Conservation (phyloP, 768 basidiomycete species). For the Lentinula lateritia region DNA sequence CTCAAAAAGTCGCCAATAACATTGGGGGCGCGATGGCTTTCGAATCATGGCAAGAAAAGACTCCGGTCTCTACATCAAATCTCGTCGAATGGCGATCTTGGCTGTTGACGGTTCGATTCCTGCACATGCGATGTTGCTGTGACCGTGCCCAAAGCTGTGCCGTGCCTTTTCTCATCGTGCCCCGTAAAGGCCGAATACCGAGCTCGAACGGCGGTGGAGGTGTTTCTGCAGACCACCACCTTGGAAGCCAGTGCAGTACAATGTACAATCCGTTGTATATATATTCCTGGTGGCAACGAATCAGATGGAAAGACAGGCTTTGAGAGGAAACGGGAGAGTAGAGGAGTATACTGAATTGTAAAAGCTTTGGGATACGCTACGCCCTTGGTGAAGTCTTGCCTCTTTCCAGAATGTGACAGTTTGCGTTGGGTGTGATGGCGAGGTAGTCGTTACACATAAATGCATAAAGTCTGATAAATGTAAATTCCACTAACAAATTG, state of each 20-base stretch:
- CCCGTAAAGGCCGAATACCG: constrained; percentile 53
- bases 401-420: too few species aligned
- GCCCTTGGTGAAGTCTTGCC: constrained; percentile 26
- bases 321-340: constrained; percentile 49
- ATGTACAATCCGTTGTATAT: constrained; percentile 73
- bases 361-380: too few species aligned
- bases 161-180: constrained; percentile 61
- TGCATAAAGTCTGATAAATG: too few species aligned
- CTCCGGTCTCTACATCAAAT: too few species aligned
- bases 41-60: too few species aligned
- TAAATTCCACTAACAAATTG: too few species aligned
- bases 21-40: too few species aligned
- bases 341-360: constrained; percentile 63
- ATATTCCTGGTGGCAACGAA: constrained; percentile 58
- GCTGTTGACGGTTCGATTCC: constrained; percentile 71
- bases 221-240: constrained; percentile 61
- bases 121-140: constrained; percentile 42
- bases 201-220: constrained; percentile 26
- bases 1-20: too few species aligned
- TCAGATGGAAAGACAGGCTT: constrained; percentile 43
- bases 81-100: constrained; percentile 35
- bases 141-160: constrained; percentile 47
- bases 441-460: too few species aligned
- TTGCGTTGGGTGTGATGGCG: too few species aligned
- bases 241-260: constrained; percentile 76